A percentile compares a stretch with the other conserved stretches of the same genome.
phyloP scores from a whole-genome alignment of 2,329 filamentous ascomycete genomes.

The Dactylellina sp. region DNA sequence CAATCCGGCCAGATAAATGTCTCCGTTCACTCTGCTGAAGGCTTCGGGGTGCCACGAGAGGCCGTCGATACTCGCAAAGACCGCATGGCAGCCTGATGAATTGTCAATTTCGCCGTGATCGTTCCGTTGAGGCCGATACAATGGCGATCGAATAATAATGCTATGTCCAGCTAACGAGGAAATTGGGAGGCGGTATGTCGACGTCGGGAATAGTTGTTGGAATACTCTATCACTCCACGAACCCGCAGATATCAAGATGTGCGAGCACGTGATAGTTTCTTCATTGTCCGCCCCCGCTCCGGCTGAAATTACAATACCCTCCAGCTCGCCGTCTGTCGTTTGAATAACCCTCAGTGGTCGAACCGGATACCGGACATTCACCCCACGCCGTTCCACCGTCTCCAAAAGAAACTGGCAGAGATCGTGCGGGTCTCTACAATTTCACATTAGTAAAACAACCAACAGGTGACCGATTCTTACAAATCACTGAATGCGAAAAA shows the following conservation, averaged over 20 bases:
- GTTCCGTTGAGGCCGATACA: not conserved
- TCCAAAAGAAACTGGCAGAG: constrained; percentile 75
- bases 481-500: constrained; percentile 39
- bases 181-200: constrained; percentile 70
- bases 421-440: constrained; percentile 70
- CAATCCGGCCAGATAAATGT: constrained; percentile 79
- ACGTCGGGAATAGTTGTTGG: constrained; percentile 71
- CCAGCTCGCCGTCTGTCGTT: constrained; percentile 27
- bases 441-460: constrained; percentile 59
- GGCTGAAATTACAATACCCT: constrained; percentile 25
- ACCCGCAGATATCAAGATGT: constrained; percentile 76
- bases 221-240: constrained; percentile 79
- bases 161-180: constrained; percentile 77
- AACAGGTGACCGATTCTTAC: constrained; percentile 61
- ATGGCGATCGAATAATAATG: constrained; percentile 73
- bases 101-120: not conserved
- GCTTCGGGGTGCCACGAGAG: constrained; percentile 75
- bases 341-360: constrained; percentile 19
- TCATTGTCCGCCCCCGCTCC: constrained; percentile 46
- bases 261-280: constrained; percentile 68
- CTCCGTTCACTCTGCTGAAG: constrained; percentile 74
- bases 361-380: constrained; percentile 75
- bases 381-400: constrained; percentile 71
- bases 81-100: constrained; percentile 68
- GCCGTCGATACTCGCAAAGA: constrained; percentile 73